Evolutionary conservation across 805 yeast species (phyloP).

Genomic region (Schizosaccharomyces lindneri): DNA sequence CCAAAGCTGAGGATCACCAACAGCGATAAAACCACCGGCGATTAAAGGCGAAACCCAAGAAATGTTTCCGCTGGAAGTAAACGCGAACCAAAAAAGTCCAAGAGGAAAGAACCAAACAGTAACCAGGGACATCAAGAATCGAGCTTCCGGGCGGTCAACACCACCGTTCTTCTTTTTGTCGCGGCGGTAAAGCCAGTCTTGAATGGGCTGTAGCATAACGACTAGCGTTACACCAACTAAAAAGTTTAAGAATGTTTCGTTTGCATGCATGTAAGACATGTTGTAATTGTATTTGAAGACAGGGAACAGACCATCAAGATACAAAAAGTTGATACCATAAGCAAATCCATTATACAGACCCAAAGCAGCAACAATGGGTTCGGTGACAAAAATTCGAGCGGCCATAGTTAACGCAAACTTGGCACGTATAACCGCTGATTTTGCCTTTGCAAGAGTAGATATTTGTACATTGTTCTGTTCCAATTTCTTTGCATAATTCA

Average conservation of each 20-base stretch:
- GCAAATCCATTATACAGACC: conserved; percentile 17
- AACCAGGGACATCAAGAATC: background rate
- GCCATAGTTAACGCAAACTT: conserved; percentile 8
- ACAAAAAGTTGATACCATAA: conserved; percentile 26
- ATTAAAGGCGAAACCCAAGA: background rate
- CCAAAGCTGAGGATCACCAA: conserved; percentile 1
- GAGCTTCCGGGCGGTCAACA: background rate
- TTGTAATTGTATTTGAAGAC: conserved; percentile 38
- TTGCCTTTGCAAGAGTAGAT: background rate
- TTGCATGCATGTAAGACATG: conserved; percentile 36
- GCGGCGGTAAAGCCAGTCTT: background rate
- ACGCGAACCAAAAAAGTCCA: conserved; percentile 1
- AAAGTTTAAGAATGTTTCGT: conserved; percentile 51
- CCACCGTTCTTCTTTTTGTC: background rate
- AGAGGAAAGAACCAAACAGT: background rate
- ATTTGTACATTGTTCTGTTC: background rate
- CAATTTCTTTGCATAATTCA: background rate
- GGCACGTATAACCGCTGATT: background rate
- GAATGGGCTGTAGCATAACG: conserved; percentile 18
- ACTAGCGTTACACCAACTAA: conserved; percentile 43
- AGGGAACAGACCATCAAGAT: conserved; percentile 50
- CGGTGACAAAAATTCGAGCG: conserved; percentile 13
- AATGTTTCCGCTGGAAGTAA: background rate
- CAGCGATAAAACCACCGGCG: background rate
- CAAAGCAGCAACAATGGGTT: conserved; percentile 16